Conservation (phyloP, 495 filamentous ascomycete genomes). For the Podospora australis region DNA sequence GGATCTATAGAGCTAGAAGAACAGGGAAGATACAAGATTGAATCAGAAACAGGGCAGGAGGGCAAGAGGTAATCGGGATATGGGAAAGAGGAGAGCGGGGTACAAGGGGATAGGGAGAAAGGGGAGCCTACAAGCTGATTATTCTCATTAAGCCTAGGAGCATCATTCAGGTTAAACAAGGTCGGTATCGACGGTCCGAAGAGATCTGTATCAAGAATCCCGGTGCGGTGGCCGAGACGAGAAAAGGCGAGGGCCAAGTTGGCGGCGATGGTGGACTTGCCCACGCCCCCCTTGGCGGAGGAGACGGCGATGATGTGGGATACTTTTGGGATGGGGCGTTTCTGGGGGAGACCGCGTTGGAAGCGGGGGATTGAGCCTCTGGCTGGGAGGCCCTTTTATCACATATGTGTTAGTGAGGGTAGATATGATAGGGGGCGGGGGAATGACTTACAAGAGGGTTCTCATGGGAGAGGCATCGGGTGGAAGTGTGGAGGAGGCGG, state of each 20-base stretch:
- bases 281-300: slow-evolving; percentile 94
- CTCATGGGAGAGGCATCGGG: slow-evolving; percentile 66
- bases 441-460: slow-evolving; percentile 66
- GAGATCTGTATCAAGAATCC: slow-evolving; percentile 92
- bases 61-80: no score
- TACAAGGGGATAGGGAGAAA: no score
- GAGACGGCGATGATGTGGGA: slow-evolving; percentile 85
- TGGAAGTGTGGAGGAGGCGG: slow-evolving; percentile 59
- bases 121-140: no score
- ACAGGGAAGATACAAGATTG: no score
- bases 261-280: slow-evolving; percentile 88
- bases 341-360: slow-evolving; percentile 77
- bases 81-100: no score
- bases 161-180: slow-evolving; percentile 69
- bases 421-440: not conserved
- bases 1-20: no score
- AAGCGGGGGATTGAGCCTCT: slow-evolving; percentile 73
- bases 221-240: slow-evolving; percentile 67
- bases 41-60: no score
- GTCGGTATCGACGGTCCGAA: slow-evolving; percentile 95
- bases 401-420: slow-evolving; percentile 10
- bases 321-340: slow-evolving; percentile 72
- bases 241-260: slow-evolving; percentile 86
- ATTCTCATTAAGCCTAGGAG: slow-evolving; percentile 45
- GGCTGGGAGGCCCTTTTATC: slow-evolving; percentile 76